Conservation (phyloP, 2,329 filamentous ascomycete species). For the Atkinsonella texensis region DNA sequence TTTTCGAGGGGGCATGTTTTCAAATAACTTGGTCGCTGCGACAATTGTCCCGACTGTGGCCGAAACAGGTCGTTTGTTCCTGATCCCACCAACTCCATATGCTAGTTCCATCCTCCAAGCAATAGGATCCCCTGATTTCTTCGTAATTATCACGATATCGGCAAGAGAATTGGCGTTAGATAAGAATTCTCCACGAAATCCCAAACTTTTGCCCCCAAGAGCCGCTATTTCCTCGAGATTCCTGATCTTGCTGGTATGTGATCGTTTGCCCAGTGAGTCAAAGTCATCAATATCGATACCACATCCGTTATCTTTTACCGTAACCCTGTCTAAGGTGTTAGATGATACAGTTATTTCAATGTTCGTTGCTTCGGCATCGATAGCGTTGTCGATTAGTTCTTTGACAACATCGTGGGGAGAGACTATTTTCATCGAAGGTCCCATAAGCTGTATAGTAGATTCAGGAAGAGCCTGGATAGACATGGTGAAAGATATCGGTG, state of each 20-base stretch:
- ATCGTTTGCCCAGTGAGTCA: slow-evolving; percentile 47
- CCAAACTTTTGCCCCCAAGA: slow-evolving; percentile 49
- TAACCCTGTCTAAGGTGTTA: slow-evolving; percentile 57
- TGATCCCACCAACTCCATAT: slow-evolving; percentile 18
- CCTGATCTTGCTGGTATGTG: slow-evolving; percentile 62
- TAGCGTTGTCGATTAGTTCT: slow-evolving; percentile 65
- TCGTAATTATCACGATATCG: slow-evolving; percentile 50
- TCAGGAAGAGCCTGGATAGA: slow-evolving; percentile 37
- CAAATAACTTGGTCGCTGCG: slow-evolving; percentile 46
- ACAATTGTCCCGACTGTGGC: slow-evolving; percentile 60
- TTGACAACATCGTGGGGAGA: slow-evolving; percentile 54
- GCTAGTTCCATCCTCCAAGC: slow-evolving; percentile 38
- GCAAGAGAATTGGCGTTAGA: slow-evolving; percentile 52
- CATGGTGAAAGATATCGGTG: slow-evolving; percentile 22
- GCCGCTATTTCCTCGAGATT: slow-evolving; percentile 48
- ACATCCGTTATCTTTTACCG: slow-evolving; percentile 62
- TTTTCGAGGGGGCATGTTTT: slow-evolving; percentile 49
- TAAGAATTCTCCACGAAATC: slow-evolving; percentile 65
- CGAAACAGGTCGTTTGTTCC: slow-evolving; percentile 24
- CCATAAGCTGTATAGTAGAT: slow-evolving; percentile 41
- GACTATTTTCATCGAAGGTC: slow-evolving; percentile 47
- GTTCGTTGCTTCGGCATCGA: slow-evolving; percentile 57
- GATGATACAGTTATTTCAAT: slow-evolving; percentile 52
- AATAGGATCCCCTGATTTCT: slow-evolving; percentile 46
- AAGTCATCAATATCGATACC: slow-evolving; percentile 56